Percentiles rank a stretch among this genome's conserved stretches.
These are phyloP conservation scores for Geranium brycei DNA, from an alignment of 345 rosid genomes.

Conservation along the genomic window DNA sequence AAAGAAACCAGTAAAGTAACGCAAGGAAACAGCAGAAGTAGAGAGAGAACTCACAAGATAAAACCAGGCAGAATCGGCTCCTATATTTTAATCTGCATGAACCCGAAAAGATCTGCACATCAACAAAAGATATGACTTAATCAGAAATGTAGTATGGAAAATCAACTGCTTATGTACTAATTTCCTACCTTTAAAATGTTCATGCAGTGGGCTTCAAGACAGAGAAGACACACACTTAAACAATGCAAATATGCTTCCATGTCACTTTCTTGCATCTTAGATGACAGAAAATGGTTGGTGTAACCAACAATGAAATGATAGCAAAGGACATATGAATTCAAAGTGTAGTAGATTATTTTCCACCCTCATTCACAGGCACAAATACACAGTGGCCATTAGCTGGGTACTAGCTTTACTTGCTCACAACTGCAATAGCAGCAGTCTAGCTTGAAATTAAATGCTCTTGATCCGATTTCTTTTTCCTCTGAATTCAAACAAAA, in stretches of 20 bases:
- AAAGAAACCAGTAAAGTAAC: no score
- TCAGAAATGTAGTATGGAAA: no score
- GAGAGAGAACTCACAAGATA: no score
- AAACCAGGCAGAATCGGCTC: no score
- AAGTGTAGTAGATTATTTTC: not conserved
- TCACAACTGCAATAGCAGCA: not conserved
- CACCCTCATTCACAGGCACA: not conserved
- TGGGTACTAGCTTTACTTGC: not conserved
- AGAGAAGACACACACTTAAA: not conserved
- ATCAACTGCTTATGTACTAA: no score
- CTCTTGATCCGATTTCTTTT: not conserved
- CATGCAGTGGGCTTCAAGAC: not conserved
- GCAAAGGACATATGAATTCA: not conserved
- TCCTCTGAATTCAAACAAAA: not conserved
- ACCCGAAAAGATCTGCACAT: no score
- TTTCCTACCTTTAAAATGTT: no score
- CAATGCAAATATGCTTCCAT: not conserved
- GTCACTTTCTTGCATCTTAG: not conserved
- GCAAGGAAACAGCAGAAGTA: no score
- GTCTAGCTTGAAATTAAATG: not conserved
- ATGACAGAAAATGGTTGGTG: not conserved
- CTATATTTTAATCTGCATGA: no score
- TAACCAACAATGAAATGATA: not conserved
- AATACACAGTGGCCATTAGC: no score
- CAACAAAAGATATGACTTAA: no score